These are phyloP conservation scores for Saccharomycopsis sp. DNA, from an alignment of 805 yeast species.

Conservation along the genomic window DNA sequence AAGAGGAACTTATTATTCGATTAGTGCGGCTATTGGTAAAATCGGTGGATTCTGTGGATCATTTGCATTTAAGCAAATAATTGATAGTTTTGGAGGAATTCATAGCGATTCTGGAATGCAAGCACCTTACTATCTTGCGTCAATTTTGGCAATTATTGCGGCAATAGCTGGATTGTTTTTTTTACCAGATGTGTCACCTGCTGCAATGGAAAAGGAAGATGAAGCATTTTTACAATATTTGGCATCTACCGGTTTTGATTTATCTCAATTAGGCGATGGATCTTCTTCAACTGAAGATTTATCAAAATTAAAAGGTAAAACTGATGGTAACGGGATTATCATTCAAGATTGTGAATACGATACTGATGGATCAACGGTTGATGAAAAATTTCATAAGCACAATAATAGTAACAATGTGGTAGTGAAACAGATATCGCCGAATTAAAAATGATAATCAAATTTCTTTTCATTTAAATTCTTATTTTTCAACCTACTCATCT, in stretches of 20 bases:
- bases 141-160: constrained; percentile 67
- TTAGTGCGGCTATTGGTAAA: constrained; percentile 89
- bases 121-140: constrained; percentile 78
- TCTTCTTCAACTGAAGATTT: neutral
- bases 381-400: too few species aligned
- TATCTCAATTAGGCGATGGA: constrained; percentile 42
- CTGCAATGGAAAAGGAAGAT: constrained; percentile 76
- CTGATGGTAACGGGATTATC: neutral
- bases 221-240: constrained; percentile 61
- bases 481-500: too few species aligned
- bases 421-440: too few species aligned
- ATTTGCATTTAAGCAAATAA: constrained; percentile 78
- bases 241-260: constrained; percentile 62
- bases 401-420: too few species aligned
- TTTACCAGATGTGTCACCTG: constrained; percentile 79
- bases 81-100: constrained; percentile 50
- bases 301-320: neutral
- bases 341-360: constrained; percentile 2
- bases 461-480: too few species aligned
- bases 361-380: neutral
- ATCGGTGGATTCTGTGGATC: constrained; percentile 91
- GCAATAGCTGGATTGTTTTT: constrained; percentile 62
- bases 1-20: constrained; percentile 85
- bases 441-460: too few species aligned
- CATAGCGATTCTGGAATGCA: constrained; percentile 48